Percentiles rank a stretch among this genome's conserved stretches.
These are phyloP conservation scores for Heritiera littoralis DNA, from an alignment of 345 rosid species.

Conservation along the genomic window DNA sequence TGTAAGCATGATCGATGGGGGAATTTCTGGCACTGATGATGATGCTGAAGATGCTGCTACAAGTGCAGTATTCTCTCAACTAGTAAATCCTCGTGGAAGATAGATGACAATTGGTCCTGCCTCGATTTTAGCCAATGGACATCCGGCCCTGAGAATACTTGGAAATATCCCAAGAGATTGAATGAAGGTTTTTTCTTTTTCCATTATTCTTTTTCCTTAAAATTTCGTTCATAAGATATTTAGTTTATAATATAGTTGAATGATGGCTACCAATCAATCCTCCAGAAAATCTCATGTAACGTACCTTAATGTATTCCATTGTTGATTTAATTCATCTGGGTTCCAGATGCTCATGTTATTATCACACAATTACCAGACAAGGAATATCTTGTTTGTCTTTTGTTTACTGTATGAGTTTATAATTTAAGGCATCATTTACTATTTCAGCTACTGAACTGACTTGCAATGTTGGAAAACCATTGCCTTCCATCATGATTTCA, in stretches of 20 bases:
- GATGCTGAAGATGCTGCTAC: constrained; percentile 82
- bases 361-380: constrained; percentile 1
- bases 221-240: constrained; percentile 31
- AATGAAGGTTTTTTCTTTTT: constrained; percentile 24
- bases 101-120: constrained; percentile 33
- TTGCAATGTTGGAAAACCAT: background rate
- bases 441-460: background rate
- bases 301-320: constrained; percentile 18
- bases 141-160: constrained; percentile 18
- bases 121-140: constrained; percentile 9
- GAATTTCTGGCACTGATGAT: constrained; percentile 61
- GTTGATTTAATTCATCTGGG: constrained; percentile 25
- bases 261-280: constrained; percentile 29
- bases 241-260: constrained; percentile 42
- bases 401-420: background rate
- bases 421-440: background rate
- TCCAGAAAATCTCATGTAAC: constrained; percentile 23
- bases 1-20: constrained; percentile 65
- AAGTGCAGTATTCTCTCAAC: constrained; percentile 93
- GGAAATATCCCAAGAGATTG: constrained; percentile 18
- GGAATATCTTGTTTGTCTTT: background rate
- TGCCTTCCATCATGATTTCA: background rate
- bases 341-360: constrained; percentile 8
- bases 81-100: constrained; percentile 96
- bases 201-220: constrained; percentile 27